phyloP scores from a whole-genome alignment of 1,139 yeast genomes.

The Hemisphaericaspora xylanilytica region DNA sequence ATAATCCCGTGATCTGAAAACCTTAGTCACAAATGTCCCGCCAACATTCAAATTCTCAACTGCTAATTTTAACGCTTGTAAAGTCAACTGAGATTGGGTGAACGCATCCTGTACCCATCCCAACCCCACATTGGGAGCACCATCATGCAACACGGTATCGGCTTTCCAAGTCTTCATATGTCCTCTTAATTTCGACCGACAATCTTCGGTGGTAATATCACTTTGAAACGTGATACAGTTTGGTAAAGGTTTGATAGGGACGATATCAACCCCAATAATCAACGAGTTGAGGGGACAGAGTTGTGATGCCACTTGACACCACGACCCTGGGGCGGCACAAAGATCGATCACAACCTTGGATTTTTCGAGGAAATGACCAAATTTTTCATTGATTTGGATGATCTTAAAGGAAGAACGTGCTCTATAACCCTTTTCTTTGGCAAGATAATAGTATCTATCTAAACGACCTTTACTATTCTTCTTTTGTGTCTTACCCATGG shows the following conservation, averaged over 20 bases:
- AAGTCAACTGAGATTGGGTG: conserved; percentile 92
- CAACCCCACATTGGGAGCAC: conserved; percentile 99
- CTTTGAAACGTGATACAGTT: conserved; percentile 93
- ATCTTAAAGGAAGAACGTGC: conserved; percentile 98
- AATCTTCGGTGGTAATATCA: conserved; percentile 97
- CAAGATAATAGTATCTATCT: conserved; percentile 92
- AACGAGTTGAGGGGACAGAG: conserved; percentile 89
- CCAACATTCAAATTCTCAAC: conserved; percentile 91
- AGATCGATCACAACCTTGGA: conserved; percentile 97
- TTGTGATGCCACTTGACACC: conserved; percentile 98
- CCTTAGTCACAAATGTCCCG: conserved; percentile 96
- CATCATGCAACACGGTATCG: conserved; percentile 96
- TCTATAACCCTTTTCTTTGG: conserved; percentile 96
- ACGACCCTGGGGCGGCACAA: conserved; percentile 99
- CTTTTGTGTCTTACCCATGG: conserved; percentile 91
- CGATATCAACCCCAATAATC: conserved; percentile 96
- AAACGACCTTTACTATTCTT: conserved; percentile 98
- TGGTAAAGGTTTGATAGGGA: conserved; percentile 92
- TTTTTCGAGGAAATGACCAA: conserved; percentile 90
- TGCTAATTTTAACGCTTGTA: conserved; percentile 90
- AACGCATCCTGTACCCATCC: conserved; percentile 99
- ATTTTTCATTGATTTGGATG: conserved; percentile 92
- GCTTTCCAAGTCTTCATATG: conserved; percentile 99
- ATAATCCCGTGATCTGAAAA: conserved; percentile 96
- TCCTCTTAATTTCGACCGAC: conserved; percentile 89